These are phyloP conservation scores for Bassia scoparia DNA, from an alignment of 148 eudicot species.

Conservation along the genomic window DNA sequence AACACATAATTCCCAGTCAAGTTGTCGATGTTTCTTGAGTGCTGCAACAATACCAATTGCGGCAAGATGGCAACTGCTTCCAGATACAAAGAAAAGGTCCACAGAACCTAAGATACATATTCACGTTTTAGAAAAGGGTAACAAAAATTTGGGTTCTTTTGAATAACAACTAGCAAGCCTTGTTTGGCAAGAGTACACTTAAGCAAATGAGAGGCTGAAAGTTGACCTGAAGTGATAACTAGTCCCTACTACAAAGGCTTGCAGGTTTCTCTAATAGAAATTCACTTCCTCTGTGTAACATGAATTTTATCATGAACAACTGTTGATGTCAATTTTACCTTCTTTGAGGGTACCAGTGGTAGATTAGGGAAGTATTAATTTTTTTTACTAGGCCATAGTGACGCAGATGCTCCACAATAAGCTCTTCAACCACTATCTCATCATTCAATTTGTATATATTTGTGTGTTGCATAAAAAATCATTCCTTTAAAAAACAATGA, in stretches of 20 bases:
- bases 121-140: neutral
- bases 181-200: neutral
- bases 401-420: neutral
- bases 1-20: slow-evolving; percentile 49
- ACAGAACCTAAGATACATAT: slow-evolving; percentile 31
- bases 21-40: slow-evolving; percentile 50
- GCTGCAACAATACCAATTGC: slow-evolving; percentile 49
- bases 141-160: neutral
- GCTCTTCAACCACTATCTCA: neutral
- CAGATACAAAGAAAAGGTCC: slow-evolving; percentile 50
- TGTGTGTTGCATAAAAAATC: neutral
- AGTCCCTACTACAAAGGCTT: neutral
- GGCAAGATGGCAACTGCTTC: slow-evolving; percentile 60
- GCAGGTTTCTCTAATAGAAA: neutral
- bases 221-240: neutral
- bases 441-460: neutral
- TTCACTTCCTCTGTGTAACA: neutral
- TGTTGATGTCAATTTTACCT: neutral
- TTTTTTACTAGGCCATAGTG: neutral
- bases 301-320: neutral
- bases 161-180: neutral
- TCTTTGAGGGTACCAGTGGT: neutral
- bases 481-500: too few relatives aligned
- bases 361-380: neutral
- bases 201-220: neutral